Base-by-base conservation (phyloP, 2,329 filamentous ascomycete species). In the Xylaria sp. region DNA sequence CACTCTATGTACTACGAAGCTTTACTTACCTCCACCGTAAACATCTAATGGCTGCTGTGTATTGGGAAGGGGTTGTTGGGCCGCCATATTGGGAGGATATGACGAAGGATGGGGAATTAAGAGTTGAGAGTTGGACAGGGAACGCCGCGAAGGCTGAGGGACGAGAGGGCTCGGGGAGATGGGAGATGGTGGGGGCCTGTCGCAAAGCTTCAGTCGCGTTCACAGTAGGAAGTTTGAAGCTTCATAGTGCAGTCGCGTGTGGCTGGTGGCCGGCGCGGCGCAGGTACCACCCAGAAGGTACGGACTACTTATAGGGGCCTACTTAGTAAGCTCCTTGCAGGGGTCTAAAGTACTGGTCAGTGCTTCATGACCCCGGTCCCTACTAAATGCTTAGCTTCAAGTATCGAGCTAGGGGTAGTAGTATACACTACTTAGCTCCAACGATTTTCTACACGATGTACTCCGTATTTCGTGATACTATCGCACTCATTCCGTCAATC, bases 11-110 rank as follows among this genome's bases (percentile, higher is more conserved):
- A 68, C 63, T 64, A 67, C 68, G 20, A 63, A 70, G 65, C 65
- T 44, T 62, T 28, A 74, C 74, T 69, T 72, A 78, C 77, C 77
- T 73, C 77, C 77, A 28, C 77, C 77, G 58, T 78, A 78, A 37
- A 78, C 77, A 55, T 78, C 77, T n/a, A 77, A 70, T 6, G 77
- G 77, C 55, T 70, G 70, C 61, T 78, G 77, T 1, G 74, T 71
- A 60, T 76, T 78, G 3, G 76, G 70, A 37, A 78, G 73, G 48
- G 76, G 73, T 65, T 78, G 76, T 69, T 78, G 77, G 34, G 65
- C 64, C 54, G 76, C 75, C 76, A 78, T 78, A 20, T 72, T 34
- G 48, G 52, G 18, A 46, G 52, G 51, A 54, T 18, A 55, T 32
- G 18, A 20, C 18, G 4, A 63, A 66, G 48, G 6, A 58, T 44